Percentiles rank a stretch among this genome's conserved stretches.
Evolutionary conservation across 768 basidiomycete genomes (phyloP).

Genomic region (Coprinopsis cinerea): DNA sequence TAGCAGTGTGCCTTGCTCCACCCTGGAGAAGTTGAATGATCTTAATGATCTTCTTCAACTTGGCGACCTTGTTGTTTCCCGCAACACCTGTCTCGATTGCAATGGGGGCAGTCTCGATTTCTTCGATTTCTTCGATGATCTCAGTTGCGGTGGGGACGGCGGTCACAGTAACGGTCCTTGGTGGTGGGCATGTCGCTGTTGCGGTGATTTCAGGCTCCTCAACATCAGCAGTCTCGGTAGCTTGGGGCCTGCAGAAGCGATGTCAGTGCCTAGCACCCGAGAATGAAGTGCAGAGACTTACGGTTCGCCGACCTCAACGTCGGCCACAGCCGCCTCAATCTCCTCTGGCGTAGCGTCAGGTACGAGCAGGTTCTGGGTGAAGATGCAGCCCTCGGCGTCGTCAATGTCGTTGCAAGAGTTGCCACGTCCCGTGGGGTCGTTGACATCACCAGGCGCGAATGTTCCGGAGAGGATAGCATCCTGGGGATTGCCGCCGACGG

Average conservation of each 20-base stretch:
- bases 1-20: too few species aligned
- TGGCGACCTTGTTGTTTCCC: too few species aligned
- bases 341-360: conserved; percentile 51
- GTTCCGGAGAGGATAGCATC: conserved; percentile 56
- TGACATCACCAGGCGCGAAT: conserved; percentile 50
- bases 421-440: conserved; percentile 48
- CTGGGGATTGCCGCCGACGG: conserved; percentile 57
- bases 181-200: conserved; percentile 2
- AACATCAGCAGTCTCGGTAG: too few species aligned
- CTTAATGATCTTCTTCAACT: too few species aligned
- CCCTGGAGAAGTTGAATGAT: too few species aligned
- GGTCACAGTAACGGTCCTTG: conserved; percentile 20
- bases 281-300: conserved; percentile 2
- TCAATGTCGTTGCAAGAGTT: conserved; percentile 49
- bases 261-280: too few species aligned
- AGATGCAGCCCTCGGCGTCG: conserved; percentile 56
- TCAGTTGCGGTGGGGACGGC: conserved; percentile 11
- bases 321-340: conserved; percentile 47
- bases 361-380: conserved; percentile 55
- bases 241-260: too few species aligned
- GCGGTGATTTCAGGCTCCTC: conserved; percentile 8
- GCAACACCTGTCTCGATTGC: too few species aligned
- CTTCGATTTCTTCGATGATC: too few species aligned
- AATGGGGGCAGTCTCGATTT: too few species aligned
- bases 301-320: conserved; percentile 10